Base-by-base conservation (phyloP, 257 asterid genomes). In the Schizonepeta tenuifolia region DNA sequence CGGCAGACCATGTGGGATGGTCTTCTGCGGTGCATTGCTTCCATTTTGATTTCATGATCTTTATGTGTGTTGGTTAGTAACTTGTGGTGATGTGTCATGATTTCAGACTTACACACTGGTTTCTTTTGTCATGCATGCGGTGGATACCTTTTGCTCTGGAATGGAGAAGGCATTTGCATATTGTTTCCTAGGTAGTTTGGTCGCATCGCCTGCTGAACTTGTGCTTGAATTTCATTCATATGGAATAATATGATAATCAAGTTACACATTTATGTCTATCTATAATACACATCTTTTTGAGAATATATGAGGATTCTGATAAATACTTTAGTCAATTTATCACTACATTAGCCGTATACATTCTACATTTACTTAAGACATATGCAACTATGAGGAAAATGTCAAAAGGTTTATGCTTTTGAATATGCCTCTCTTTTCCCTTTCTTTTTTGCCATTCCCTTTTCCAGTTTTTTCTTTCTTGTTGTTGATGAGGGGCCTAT, bases 21-120 rank as follows among this genome's bases (percentile, higher is more conserved):
- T 59, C 67, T 47, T 62, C 54, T 63, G 15, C 71, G 60, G 58
- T 43, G 43, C 56, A 14, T 18, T 33, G 67, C 56, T 50, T 44
- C 40, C 59, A 2, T 44, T 54, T 75, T 51, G 55, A 46, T 72
- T 49, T 12, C 26, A 55, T 49, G 68, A 58, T 43, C 2, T 61
- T 21, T 43, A 60, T 17, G 54, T 21, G 17, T 61, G 33, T 62
- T 24, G 69, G 14, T 33, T 59, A 38, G 36, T 65, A 66, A 21
- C 51, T 5, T 43, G 22, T 62, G 76, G 28, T 65, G 51, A 63
- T 1, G 66, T 69, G 71, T 75, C 75, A 38, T 75, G 70, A 60
- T 61, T 69, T 44, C 24, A 18, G 36, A 21, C 33, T 10, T 36
- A 65, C 63, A 17, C 17, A 7, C 18, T 67, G 40, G 33, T 61